These are phyloP conservation scores for Mortierella sp. DNA, from an alignment of 371 early-diverging fungal species.

Conservation along the genomic window DNA sequence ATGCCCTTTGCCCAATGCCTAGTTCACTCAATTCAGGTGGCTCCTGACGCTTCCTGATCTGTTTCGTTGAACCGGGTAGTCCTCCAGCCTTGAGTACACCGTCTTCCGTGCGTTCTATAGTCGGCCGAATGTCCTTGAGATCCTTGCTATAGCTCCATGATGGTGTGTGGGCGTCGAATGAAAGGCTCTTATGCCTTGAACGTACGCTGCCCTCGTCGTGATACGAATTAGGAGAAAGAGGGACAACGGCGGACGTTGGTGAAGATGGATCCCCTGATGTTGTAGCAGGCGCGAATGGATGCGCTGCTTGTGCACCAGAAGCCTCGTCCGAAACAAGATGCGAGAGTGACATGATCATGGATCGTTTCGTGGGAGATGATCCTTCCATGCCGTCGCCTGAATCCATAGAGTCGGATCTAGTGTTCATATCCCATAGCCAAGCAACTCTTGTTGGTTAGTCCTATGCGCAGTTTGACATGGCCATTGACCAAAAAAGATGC, in stretches of 20 bases:
- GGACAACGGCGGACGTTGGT: slow-evolving; percentile 42
- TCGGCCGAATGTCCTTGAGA: slow-evolving; percentile 18
- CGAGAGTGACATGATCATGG: slow-evolving; percentile 31
- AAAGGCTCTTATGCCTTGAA: slow-evolving; percentile 25
- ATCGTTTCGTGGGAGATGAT: slow-evolving; percentile 30
- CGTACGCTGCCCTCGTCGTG: slow-evolving; percentile 19
- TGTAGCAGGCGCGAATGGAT: neutral
- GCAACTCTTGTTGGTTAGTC: neutral
- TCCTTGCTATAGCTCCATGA: slow-evolving; percentile 32
- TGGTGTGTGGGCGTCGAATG: slow-evolving; percentile 30
- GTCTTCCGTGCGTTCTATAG: slow-evolving; percentile 22
- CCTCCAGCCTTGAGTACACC: neutral
- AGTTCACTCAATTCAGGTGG: slow-evolving; percentile 46
- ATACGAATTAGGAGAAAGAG: slow-evolving; percentile 36
- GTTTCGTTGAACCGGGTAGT: neutral
- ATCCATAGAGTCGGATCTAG: slow-evolving; percentile 5
- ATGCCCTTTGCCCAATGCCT: slow-evolving; percentile 47
- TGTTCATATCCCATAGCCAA: too few relatives aligned
- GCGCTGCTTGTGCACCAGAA: slow-evolving; percentile 1
- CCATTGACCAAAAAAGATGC: neutral
- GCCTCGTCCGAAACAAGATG: slow-evolving; percentile 24
- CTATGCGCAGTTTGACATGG: too few relatives aligned
- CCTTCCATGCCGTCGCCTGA: neutral
- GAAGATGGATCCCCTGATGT: slow-evolving; percentile 26
- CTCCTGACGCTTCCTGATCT: slow-evolving; percentile 27